phyloP scores from a whole-genome alignment of 352 stramenopile species.

The Phytophthora uliginosa region DNA sequence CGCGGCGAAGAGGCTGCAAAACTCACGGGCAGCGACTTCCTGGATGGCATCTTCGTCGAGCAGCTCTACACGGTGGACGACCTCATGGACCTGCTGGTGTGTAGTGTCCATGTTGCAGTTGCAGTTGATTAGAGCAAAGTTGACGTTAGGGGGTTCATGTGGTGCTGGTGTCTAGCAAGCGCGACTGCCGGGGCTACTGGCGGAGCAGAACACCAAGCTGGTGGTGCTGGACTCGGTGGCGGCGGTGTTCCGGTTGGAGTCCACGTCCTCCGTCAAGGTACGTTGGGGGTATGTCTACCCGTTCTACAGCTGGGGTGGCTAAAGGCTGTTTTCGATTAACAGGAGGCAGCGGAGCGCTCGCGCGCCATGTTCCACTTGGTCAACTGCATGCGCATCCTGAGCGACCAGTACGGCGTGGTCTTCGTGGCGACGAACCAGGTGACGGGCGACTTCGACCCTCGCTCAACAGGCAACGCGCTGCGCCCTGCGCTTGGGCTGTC shows the following conservation, averaged over 20 bases:
- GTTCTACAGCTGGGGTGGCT: neutral
- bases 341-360: slow-evolving; percentile 78
- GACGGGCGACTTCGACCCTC: slow-evolving; percentile 68
- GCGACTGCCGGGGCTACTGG: slow-evolving; percentile 68
- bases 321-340: neutral
- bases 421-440: slow-evolving; percentile 89
- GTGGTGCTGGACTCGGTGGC: slow-evolving; percentile 87
- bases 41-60: slow-evolving; percentile 86
- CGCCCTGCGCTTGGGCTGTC: slow-evolving; percentile 80
- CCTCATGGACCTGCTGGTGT: slow-evolving; percentile 72
- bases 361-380: slow-evolving; percentile 85
- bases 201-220: slow-evolving; percentile 81
- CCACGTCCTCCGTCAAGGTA: slow-evolving; percentile 75
- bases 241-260: slow-evolving; percentile 78
- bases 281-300: neutral
- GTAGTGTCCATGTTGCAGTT: neutral
- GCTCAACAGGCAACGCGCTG: slow-evolving; percentile 32
- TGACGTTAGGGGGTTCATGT: slow-evolving; percentile 7
- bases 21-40: slow-evolving; percentile 46
- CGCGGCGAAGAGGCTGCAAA: slow-evolving; percentile 36
- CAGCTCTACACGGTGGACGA: slow-evolving; percentile 79
- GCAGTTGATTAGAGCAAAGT: neutral
- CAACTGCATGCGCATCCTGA: slow-evolving; percentile 89
- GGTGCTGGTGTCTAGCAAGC: slow-evolving; percentile 55
- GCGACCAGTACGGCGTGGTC: slow-evolving; percentile 78